Evolutionary conservation across 208 protist species (phyloP).

Genomic region (Crithidia sp.): DNA sequence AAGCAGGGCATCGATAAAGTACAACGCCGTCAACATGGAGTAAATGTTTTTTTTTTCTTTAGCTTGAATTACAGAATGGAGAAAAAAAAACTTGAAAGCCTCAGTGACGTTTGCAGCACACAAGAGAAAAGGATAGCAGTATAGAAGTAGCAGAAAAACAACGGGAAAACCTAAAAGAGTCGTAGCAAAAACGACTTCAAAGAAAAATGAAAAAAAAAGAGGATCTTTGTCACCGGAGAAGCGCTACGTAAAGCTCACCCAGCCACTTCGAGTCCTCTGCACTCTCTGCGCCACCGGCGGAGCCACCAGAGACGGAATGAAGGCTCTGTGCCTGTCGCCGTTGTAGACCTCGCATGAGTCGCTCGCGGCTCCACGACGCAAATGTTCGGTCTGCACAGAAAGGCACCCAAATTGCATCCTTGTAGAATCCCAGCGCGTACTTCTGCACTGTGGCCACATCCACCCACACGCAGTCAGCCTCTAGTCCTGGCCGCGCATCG

Average conservation of each 20-base stretch:
- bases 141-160: no score
- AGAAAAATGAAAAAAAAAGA: not conserved
- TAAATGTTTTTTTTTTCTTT: no score
- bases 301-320: not conserved
- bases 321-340: no score
- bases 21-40: no score
- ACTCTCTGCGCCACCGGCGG: not conserved
- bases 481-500: conserved; percentile 18
- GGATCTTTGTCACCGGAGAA: not conserved
- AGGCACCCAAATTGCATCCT: conserved; percentile 49
- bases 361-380: conserved; percentile 3
- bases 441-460: conserved; percentile 25
- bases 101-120: no score
- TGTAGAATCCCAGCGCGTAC: conserved; percentile 35
- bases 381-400: conserved; percentile 1
- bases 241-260: not conserved
- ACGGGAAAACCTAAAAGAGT: not conserved
- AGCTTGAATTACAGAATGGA: no score
- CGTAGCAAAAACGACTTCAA: not conserved
- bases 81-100: no score
- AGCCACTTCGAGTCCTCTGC: not conserved
- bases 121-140: no score
- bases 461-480: conserved; percentile 57
- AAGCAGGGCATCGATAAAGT: no score
- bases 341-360: not conserved